A percentile compares a stretch with the other conserved stretches of the same genome.
Conservation (phyloP, 192 early-diverging fungal genomes). For the Backusella circina region DNA sequence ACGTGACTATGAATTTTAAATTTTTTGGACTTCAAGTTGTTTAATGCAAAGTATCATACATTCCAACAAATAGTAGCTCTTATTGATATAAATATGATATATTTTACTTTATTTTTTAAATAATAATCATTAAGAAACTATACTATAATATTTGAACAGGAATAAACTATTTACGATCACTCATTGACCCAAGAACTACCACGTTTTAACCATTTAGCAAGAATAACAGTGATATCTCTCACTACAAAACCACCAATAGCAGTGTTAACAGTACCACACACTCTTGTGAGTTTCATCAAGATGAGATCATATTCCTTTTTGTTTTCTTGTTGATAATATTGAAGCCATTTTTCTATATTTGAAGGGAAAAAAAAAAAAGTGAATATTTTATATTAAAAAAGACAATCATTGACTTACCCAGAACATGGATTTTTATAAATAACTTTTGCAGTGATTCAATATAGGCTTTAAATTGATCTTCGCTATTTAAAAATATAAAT, state of each 20-base stretch:
- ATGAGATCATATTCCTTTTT: neutral
- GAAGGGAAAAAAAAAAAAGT: too few species aligned
- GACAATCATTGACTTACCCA: slow-evolving; percentile 30
- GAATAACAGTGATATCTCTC: slow-evolving; percentile 17
- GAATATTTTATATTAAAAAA: too few species aligned
- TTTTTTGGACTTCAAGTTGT: too few species aligned
- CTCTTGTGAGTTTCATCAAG: slow-evolving; percentile 8
- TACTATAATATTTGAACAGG: neutral
- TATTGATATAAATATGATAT: too few species aligned
- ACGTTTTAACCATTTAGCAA: slow-evolving; percentile 26
- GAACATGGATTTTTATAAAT: slow-evolving; percentile 20
- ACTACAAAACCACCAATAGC: slow-evolving; percentile 26
- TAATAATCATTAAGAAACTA: neutral
- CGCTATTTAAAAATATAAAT: neutral
- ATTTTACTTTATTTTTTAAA: neutral
- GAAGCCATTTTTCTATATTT: slow-evolving; percentile 18
- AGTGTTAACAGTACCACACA: slow-evolving; percentile 3
- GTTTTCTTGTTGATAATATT: slow-evolving; percentile 5
- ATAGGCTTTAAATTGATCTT: slow-evolving; percentile 21
- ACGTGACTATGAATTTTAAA: neutral
- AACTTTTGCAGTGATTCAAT: slow-evolving; percentile 15
- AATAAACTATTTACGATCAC: slow-evolving; percentile 3
- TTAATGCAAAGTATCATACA: too few species aligned
- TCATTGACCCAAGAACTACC: slow-evolving; percentile 25
- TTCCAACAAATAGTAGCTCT: too few species aligned